Conservation (phyloP, 129 eudicot species). For the Solidago caesia region DNA sequence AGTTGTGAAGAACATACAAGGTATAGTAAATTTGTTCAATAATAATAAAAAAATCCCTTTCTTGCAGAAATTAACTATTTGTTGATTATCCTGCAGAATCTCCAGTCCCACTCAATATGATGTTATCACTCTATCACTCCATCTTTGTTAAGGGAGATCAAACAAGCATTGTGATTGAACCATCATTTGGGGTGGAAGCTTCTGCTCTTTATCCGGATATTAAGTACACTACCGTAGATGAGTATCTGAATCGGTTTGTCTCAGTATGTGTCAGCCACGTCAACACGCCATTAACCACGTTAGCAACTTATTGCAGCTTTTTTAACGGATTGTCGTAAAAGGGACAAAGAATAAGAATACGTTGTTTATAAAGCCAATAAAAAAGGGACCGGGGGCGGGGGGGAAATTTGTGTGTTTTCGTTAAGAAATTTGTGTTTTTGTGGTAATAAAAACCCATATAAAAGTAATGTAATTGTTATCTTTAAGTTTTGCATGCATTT, state of each 20-base stretch:
- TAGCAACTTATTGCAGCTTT: no score
- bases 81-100: constrained; percentile 39
- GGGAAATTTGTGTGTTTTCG: no score
- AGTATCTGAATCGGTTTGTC: constrained; percentile 29
- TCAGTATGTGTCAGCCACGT: background rate
- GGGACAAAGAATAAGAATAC: no score
- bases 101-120: constrained; percentile 35
- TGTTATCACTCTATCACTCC: constrained; percentile 36
- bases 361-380: no score
- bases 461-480: no score
- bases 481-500: no score
- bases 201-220: constrained; percentile 52
- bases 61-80: background rate
- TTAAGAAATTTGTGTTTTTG: no score
- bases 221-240: constrained; percentile 42
- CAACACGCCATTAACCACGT: no score
- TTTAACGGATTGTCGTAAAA: no score
- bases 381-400: no score
- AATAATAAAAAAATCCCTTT: background rate
- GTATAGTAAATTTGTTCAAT: constrained; percentile 16
- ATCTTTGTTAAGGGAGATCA: constrained; percentile 61
- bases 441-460: no score
- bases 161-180: constrained; percentile 48
- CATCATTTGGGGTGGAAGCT: constrained; percentile 53
- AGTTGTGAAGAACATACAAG: constrained; percentile 42